Conservation (phyloP, 805 yeast species). For the Yamadazyma sp. region DNA sequence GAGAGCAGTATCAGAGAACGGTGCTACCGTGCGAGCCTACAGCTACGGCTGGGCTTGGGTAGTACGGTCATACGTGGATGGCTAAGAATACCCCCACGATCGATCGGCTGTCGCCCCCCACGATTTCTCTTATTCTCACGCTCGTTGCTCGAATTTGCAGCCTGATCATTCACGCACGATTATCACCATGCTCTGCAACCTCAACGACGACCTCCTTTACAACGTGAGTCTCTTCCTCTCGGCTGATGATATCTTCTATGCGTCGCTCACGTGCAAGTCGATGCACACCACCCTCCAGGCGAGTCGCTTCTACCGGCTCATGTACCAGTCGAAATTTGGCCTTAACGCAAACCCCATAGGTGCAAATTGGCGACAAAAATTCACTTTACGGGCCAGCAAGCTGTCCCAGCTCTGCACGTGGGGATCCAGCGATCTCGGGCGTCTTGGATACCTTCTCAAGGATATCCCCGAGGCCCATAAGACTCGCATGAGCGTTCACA, state of each 20-base stretch:
- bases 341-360: conserved; percentile 38
- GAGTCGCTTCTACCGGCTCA: conserved; percentile 16
- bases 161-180: too few species aligned
- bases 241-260: conserved; percentile 39
- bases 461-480: conserved; percentile 25
- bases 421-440: conserved; percentile 45
- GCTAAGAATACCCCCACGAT: too few species aligned
- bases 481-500: conserved; percentile 27
- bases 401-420: conserved; percentile 48
- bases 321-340: conserved; percentile 48
- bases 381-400: conserved; percentile 32
- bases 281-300: conserved; percentile 30
- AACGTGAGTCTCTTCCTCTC: conserved; percentile 21
- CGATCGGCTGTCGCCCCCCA: too few species aligned
- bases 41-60: too few species aligned
- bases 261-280: conserved; percentile 40
- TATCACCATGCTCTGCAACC: conserved; percentile 5
- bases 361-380: conserved; percentile 52
- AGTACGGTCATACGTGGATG: too few species aligned
- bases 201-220: conserved; percentile 8
- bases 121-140: too few species aligned
- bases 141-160: too few species aligned
- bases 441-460: conserved; percentile 45
- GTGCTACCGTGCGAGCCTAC: too few species aligned
- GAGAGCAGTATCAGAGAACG: too few species aligned